Base-by-base conservation (phyloP, 345 rosid genomes). In the Geranium brycei region DNA sequence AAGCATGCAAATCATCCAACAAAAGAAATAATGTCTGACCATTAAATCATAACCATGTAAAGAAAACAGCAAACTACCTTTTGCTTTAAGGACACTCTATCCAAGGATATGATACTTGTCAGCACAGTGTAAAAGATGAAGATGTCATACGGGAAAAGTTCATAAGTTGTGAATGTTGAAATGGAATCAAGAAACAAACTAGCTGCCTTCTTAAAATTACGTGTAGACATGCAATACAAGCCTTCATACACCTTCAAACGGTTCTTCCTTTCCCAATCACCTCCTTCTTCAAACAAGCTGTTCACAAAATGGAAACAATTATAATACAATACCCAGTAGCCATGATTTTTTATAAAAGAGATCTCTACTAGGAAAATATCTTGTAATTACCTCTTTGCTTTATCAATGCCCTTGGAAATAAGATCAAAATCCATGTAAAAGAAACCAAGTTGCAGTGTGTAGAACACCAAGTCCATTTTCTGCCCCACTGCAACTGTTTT, bases 201-300 rank as follows among this genome's bases (percentile, higher is more conserved):
- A 30, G 99, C 87, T 28, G 99, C 97, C 86, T 82, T 87, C 83
- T 80, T 88, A 72, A 95, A 95, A 67, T 87, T 85, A 60, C 93
- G 80, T 60, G 96, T 85, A 53, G 90, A 83, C 97, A 95, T 83
- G 88, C 89, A 88, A 61, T 79, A 84, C 77, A 95, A 67, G 75
- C 99, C 99, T 80, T 91, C 97, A 15, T 95, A 95, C 62, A 91
- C 99, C 84, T 95, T 95, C 71, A 95, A 78, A 32, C 96, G 81
- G 71, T 95, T 95, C 85, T 95, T 95, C 84, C 90, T 87, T 76
- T 95, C 99, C 99, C 99, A 95, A 64, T 95, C 99, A 77, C 97
- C 99, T 75, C 99, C 99, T 78, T 87, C 99, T 77, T 95, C 99
- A 82, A 95, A 95, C 83, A 95, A 85, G 70, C 99, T 95, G 76